phyloP scores from a whole-genome alignment of 306 rosid species.

The Ormosia semicastrata region DNA sequence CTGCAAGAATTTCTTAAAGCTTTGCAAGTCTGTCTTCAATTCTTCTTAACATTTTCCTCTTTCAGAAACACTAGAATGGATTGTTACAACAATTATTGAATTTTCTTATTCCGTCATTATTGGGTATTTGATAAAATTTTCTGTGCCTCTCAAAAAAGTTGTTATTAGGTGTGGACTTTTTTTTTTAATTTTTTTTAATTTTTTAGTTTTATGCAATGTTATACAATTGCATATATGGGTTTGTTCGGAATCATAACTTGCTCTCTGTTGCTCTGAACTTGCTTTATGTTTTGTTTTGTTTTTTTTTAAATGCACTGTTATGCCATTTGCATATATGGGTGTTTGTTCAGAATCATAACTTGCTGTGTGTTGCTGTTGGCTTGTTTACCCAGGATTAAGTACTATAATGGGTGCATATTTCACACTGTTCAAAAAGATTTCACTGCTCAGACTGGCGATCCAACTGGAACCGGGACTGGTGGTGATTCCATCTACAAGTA shows the following conservation, averaged over 20 bases:
- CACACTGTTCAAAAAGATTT: slow-evolving; percentile 90
- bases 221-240: too few species aligned
- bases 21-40: slow-evolving; percentile 62
- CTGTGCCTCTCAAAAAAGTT: too few species aligned
- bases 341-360: not conserved
- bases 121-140: not conserved
- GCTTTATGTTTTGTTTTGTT: too few species aligned
- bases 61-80: not conserved
- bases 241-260: too few species aligned
- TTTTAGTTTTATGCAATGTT: too few species aligned
- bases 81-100: not conserved
- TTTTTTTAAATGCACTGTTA: not conserved
- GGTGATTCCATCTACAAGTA: slow-evolving; percentile 88
- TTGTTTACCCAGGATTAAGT: slow-evolving; percentile 62
- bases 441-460: slow-evolving; percentile 95
- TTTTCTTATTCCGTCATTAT: not conserved
- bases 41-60: too few species aligned
- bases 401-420: slow-evolving; percentile 83
- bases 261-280: too few species aligned
- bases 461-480: slow-evolving; percentile 74
- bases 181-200: too few species aligned
- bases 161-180: too few species aligned
- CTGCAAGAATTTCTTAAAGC: slow-evolving; percentile 87
- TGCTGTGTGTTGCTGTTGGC: not conserved
- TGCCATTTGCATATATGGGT: not conserved